Conservation (phyloP, 441 rosid genomes). For the Rhodomyrtus psidioides region DNA sequence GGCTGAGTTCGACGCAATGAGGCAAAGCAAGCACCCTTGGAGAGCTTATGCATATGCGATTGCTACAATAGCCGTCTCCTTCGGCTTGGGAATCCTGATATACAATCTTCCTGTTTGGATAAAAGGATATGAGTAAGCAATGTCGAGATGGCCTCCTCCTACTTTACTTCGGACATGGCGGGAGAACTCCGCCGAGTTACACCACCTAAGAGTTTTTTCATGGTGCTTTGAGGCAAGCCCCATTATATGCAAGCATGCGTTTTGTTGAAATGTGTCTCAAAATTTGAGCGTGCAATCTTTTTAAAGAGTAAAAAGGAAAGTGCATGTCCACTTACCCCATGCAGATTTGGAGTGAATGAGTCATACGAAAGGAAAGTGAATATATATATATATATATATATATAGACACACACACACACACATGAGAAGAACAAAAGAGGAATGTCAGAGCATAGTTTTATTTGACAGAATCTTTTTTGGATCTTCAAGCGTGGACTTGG, state of each 20-base stretch:
- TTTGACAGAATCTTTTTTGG: no score
- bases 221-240: not conserved
- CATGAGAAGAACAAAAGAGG: no score
- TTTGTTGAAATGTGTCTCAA: no score
- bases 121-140: not conserved
- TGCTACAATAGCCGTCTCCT: slow-evolving; percentile 41
- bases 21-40: slow-evolving; percentile 51
- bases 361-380: no score
- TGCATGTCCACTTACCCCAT: no score
- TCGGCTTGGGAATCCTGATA: slow-evolving; percentile 44
- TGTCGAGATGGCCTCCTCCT: not conserved
- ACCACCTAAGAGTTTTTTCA: not conserved
- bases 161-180: not conserved
- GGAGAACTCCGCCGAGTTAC: not conserved
- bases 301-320: no score
- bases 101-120: slow-evolving; percentile 50
- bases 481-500: no score
- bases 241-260: not conserved
- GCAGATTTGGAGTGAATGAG: no score
- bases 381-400: no score
- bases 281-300: no score
- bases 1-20: slow-evolving; percentile 85
- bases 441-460: no score
- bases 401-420: no score
- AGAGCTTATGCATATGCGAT: slow-evolving; percentile 64